Evolutionary conservation across 2,329 filamentous ascomycete species (phyloP).

Genomic region (Fusarium piperis): DNA sequence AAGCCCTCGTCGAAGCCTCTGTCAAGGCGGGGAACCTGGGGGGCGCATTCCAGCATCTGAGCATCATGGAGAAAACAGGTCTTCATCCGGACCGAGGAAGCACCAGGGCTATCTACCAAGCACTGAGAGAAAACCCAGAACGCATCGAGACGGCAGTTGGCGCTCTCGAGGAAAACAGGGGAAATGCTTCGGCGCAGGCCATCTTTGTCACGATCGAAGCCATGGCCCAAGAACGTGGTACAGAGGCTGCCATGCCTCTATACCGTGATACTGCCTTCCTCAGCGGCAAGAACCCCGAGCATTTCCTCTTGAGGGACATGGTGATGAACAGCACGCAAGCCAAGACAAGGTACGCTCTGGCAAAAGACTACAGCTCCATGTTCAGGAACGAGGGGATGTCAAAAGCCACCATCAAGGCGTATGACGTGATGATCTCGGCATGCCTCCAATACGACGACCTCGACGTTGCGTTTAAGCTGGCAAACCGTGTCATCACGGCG

Average conservation of each 20-base stretch:
- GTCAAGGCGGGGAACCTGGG: slow-evolving; percentile 66
- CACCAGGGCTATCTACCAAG: slow-evolving; percentile 69
- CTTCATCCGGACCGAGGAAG: slow-evolving; percentile 66
- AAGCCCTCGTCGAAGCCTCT: slow-evolving; percentile 79
- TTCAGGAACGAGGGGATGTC: slow-evolving; percentile 20
- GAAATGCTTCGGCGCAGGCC: slow-evolving; percentile 50
- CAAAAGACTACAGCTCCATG: slow-evolving; percentile 44
- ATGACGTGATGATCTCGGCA: slow-evolving; percentile 42
- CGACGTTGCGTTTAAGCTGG: slow-evolving; percentile 49
- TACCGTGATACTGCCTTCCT: slow-evolving; percentile 45
- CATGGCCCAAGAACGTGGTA: slow-evolving; percentile 41
- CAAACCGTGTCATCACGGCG: slow-evolving; percentile 29
- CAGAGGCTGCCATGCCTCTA: slow-evolving; percentile 46
- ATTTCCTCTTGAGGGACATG: slow-evolving; percentile 44
- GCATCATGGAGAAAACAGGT: slow-evolving; percentile 71
- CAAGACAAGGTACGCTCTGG: slow-evolving; percentile 40
- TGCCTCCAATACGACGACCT: slow-evolving; percentile 45
- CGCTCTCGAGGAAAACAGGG: slow-evolving; percentile 58
- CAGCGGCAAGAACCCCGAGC: slow-evolving; percentile 41
- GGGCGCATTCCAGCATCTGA: slow-evolving; percentile 74
- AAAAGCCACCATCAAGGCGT: slow-evolving; percentile 25
- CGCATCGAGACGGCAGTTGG: slow-evolving; percentile 63
- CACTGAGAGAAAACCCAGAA: slow-evolving; percentile 59
- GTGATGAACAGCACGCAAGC: slow-evolving; percentile 42
- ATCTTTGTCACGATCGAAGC: slow-evolving; percentile 50